These are phyloP conservation scores for Lentinula detonsa DNA, from an alignment of 768 basidiomycete genomes.

Conservation along the genomic window DNA sequence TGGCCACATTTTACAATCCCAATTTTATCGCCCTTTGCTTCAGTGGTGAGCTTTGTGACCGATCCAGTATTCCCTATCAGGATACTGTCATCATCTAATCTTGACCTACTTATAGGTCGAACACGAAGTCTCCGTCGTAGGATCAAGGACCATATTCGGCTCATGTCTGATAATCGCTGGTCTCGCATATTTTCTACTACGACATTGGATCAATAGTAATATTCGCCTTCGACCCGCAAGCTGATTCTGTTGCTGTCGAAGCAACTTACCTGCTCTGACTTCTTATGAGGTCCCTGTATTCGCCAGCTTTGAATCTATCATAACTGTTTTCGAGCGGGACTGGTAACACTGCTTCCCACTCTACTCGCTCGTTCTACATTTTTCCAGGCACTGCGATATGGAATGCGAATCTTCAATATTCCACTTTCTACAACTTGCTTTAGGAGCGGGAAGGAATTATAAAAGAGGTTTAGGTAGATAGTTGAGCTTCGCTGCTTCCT, in stretches of 20 bases:
- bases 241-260: not conserved
- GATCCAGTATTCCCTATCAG: too few relatives aligned
- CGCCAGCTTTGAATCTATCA: too few relatives aligned
- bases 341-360: too few relatives aligned
- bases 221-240: not conserved
- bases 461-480: too few relatives aligned
- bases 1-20: slow-evolving; percentile 72
- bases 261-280: not conserved
- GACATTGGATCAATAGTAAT: slow-evolving; percentile 24
- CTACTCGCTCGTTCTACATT: too few relatives aligned
- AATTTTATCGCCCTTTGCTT: slow-evolving; percentile 72
- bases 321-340: too few relatives aligned
- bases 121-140: slow-evolving; percentile 60
- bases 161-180: slow-evolving; percentile 33
- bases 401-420: too few relatives aligned
- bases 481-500: too few relatives aligned
- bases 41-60: slow-evolving; percentile 45
- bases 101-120: slow-evolving; percentile 45
- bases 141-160: slow-evolving; percentile 38
- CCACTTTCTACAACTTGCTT: too few relatives aligned
- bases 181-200: slow-evolving; percentile 36
- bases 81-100: not conserved
- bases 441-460: too few relatives aligned
- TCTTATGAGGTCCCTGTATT: too few relatives aligned
- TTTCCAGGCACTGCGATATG: too few relatives aligned